Conservation (phyloP, 805 yeast genomes). For the Vanderwaltozyma verrucispora region DNA sequence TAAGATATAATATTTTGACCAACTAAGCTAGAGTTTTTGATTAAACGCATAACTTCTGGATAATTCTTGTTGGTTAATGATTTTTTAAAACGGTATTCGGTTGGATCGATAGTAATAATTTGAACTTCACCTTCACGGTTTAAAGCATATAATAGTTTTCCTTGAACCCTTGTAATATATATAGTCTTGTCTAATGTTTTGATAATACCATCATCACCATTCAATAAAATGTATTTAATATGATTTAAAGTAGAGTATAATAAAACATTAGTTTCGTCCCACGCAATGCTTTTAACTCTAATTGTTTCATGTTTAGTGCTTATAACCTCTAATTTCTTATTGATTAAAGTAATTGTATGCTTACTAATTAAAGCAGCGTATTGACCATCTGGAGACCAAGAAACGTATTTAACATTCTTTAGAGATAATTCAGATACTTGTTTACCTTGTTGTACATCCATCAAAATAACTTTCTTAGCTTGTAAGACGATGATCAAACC, state of each 20-base stretch:
- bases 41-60: slow-evolving; percentile 82
- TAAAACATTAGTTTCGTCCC: slow-evolving; percentile 92
- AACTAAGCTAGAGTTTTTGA: slow-evolving; percentile 79
- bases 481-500: slow-evolving; percentile 76
- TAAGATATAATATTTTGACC: slow-evolving; percentile 97
- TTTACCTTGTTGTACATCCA: slow-evolving; percentile 89
- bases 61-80: slow-evolving; percentile 86
- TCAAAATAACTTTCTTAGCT: slow-evolving; percentile 60
- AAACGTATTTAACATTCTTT: slow-evolving; percentile 74
- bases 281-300: slow-evolving; percentile 90
- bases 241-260: slow-evolving; percentile 92
- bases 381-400: slow-evolving; percentile 84
- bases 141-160: slow-evolving; percentile 66
- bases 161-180: slow-evolving; percentile 65
- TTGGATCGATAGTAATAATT: slow-evolving; percentile 75
- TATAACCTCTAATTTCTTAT: slow-evolving; percentile 62
- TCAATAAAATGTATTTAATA: slow-evolving; percentile 82
- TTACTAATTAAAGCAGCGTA: slow-evolving; percentile 81
- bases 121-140: slow-evolving; percentile 81
- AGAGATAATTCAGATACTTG: slow-evolving; percentile 57
- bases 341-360: slow-evolving; percentile 85
- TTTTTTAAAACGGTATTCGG: slow-evolving; percentile 92
- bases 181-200: slow-evolving; percentile 84
- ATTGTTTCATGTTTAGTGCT: slow-evolving; percentile 93
- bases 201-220: slow-evolving; percentile 92